Evolutionary conservation across 257 asterid species (phyloP).

Genomic region (Nicotiana tabacum): DNA sequence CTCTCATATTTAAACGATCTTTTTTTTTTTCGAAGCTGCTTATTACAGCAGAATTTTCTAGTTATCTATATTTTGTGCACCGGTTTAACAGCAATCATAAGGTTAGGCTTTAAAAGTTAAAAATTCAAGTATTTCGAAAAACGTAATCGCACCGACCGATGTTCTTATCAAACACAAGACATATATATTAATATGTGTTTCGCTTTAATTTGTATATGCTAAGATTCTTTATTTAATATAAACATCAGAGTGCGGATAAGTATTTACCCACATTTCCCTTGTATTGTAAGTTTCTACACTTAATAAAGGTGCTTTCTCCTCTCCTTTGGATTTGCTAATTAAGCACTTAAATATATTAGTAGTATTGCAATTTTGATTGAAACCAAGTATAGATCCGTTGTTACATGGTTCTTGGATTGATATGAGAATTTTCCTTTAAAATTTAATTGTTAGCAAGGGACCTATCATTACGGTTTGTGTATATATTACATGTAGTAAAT

Average conservation of each 20-base stretch:
- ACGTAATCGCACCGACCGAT: too few species aligned
- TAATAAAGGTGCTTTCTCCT: background rate
- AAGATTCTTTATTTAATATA: too few species aligned
- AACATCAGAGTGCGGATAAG: too few species aligned
- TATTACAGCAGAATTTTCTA: background rate
- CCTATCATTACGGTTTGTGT: background rate
- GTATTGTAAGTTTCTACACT: background rate
- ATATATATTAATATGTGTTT: too few species aligned
- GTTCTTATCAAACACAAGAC: too few species aligned
- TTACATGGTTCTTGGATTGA: background rate
- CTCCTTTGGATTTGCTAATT: background rate
- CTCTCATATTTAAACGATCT: too few species aligned
- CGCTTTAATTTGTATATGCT: too few species aligned
- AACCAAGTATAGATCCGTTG: background rate
- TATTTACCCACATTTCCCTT: background rate
- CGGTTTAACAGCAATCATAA: background rate
- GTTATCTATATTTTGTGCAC: background rate
- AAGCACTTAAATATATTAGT: background rate
- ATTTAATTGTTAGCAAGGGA: background rate
- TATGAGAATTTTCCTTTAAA: background rate
- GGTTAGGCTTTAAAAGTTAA: background rate
- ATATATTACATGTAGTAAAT: background rate
- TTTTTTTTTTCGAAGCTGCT: background rate
- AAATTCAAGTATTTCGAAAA: background rate
- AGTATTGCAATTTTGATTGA: too few species aligned